Percentiles rank a stretch among this genome's conserved stretches.
These are phyloP conservation scores for Eimeria falciformis DNA, from an alignment of 169 alveolate genomes.

Conservation along the genomic window DNA sequence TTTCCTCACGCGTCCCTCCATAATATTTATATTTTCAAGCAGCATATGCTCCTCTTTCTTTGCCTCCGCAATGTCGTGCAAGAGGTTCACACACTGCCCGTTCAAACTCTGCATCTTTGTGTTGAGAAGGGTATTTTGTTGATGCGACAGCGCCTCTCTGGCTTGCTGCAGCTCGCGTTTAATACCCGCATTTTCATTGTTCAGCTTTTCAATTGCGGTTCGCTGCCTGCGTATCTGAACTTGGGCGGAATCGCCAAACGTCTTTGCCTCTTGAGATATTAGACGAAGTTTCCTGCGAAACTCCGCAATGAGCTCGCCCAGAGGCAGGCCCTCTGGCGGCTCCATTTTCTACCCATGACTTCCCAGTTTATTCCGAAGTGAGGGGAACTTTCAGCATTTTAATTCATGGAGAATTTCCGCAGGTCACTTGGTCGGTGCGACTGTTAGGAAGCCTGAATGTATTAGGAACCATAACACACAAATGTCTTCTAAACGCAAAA, in stretches of 20 bases:
- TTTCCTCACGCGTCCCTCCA: conserved; percentile 66
- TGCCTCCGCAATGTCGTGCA: conserved; percentile 7
- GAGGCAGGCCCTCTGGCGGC: conserved; percentile 5
- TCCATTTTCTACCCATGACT: not conserved
- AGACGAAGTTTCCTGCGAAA: conserved; percentile 62
- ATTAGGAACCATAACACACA: too few species aligned
- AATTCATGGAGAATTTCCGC: not conserved
- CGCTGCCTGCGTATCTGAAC: conserved; percentile 67
- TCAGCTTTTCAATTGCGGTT: conserved; percentile 63
- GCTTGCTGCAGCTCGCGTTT: conserved; percentile 67
- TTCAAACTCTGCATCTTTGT: conserved; percentile 41
- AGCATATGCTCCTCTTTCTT: conserved; percentile 62
- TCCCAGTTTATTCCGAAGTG: not conserved
- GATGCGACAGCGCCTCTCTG: conserved; percentile 59
- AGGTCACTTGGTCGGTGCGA: not conserved
- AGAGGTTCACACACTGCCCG: not conserved
- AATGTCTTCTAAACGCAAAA: too few species aligned
- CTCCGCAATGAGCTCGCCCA: conserved; percentile 32
- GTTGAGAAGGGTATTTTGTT: conserved; percentile 55
- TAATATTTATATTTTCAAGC: not conserved
- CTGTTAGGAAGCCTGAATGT: too few species aligned
- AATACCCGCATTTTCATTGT: conserved; percentile 43
- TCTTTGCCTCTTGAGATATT: conserved; percentile 45
- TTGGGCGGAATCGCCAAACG: conserved; percentile 73
- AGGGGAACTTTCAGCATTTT: not conserved